Evolutionary conservation across 305 asterid species (phyloP), one percentile per base, ranked within the genome.

Genomic region (Fraxinus greggii): DNA sequence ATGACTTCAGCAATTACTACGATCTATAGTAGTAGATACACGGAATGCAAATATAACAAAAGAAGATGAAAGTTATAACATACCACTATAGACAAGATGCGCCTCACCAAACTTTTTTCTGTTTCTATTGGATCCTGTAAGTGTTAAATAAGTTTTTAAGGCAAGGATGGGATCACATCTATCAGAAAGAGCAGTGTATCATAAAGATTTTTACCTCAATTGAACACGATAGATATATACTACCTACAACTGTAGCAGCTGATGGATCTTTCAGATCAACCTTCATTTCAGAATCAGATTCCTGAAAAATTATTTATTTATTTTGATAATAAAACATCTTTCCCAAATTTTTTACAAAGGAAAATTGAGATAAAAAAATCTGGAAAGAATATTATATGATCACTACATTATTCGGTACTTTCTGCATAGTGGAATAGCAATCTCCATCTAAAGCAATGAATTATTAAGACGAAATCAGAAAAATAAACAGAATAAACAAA

Each of bases 71-170:
- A 38, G 15, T 80, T 69, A 65, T 63, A 29, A 88, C 95, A 81
- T 93, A 96, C 99, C 98, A 94, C 92, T 76, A 93, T 80, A 59
- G 98, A 93, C 89, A 96, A 91, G 87, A 96, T 92, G 83, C 98
- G 95, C 86, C 84, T 86, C 13, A 90, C 98, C 87, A 96, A 93
- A 79, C 87, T 85, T 84, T 87, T 94, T 83, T 96, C 97, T 67
- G 98, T 93, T 86, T 96, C 99, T 89, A 93, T 78, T 77, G 99
- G 99, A 87, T 96, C 99, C 99, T 96, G 89, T 80, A 84, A 82
- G 88, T 78, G 78, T 72, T 72, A 76, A 72, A 86, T 59, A 85
- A 81, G 26, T 77, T 74, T 84, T 82, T 59, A 72, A 81, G 83
- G 42, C 78, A 75, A 38, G 45, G 59, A 80, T 24, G 21, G 78